phyloP scores from a whole-genome alignment of 768 basidiomycete genomes.

The Russula emetica region DNA sequence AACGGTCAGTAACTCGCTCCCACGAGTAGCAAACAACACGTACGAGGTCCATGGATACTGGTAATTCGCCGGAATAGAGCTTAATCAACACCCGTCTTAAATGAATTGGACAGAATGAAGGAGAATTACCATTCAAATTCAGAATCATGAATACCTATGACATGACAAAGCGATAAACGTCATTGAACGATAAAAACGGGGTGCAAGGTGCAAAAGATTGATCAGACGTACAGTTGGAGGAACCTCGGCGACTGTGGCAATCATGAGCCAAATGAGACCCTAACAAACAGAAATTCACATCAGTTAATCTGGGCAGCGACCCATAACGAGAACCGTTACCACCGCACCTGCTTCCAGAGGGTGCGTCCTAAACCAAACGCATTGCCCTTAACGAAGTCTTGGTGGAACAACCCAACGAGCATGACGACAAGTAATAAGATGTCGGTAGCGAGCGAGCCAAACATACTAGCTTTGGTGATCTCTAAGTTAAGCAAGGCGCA shows the following conservation, averaged over 20 bases:
- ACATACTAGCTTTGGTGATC: neutral
- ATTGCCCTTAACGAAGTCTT: neutral
- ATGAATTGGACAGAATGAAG: neutral
- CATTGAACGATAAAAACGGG: neutral
- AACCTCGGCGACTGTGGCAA: neutral
- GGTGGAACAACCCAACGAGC: neutral
- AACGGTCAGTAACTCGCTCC: neutral
- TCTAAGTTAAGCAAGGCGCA: neutral
- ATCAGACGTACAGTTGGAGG: neutral
- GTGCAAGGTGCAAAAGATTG: neutral
- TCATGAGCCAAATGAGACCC: neutral
- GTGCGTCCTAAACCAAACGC: neutral
- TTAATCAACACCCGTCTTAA: neutral
- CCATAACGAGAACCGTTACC: neutral
- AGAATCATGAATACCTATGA: neutral
- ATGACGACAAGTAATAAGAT: neutral
- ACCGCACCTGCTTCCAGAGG: constrained; percentile 14
- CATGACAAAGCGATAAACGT: neutral
- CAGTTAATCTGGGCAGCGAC: neutral
- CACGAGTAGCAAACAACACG: neutral
- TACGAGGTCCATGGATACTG: neutral
- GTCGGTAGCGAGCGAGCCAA: neutral
- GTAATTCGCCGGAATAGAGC: neutral
- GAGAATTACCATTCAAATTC: neutral
- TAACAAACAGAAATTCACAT: neutral